A percentile compares a stretch with the other conserved stretches of the same genome.
These are phyloP conservation scores for Eucalyptus erythrocorys DNA, from an alignment of 345 rosid species.

Conservation along the genomic window DNA sequence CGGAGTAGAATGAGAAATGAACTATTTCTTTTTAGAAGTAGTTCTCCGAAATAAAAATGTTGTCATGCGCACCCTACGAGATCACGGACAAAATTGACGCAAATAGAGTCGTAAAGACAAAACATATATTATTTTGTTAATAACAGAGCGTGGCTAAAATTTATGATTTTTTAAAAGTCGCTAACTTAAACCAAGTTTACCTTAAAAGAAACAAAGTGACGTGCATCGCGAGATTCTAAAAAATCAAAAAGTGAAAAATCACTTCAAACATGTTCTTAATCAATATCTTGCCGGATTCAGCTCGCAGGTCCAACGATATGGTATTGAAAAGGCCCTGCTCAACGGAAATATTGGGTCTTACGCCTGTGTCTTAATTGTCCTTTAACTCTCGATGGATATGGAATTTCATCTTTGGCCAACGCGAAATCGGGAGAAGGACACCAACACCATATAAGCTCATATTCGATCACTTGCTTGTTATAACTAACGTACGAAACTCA, in stretches of 20 bases:
- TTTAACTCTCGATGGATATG: too few relatives aligned
- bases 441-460: too few relatives aligned
- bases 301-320: neutral
- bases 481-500: neutral
- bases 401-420: too few relatives aligned
- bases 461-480: too few relatives aligned
- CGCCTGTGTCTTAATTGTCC: neutral
- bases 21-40: accelerated
- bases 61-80: neutral
- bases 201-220: neutral
- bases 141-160: neutral
- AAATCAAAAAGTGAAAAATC: neutral
- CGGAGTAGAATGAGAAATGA: accelerated
- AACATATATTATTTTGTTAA: neutral
- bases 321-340: neutral
- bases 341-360: neutral
- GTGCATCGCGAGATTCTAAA: neutral
- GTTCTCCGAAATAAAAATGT: accelerated
- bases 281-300: neutral
- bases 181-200: neutral
- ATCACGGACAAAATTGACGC: neutral
- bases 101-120: neutral
- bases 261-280: neutral
- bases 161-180: neutral
- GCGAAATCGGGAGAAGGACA: too few relatives aligned